Evolutionary conservation across 2,329 filamentous ascomycete genomes (phyloP), one percentile per base, ranked within the genome.

Genomic region (Fusarium abutilonis): DNA sequence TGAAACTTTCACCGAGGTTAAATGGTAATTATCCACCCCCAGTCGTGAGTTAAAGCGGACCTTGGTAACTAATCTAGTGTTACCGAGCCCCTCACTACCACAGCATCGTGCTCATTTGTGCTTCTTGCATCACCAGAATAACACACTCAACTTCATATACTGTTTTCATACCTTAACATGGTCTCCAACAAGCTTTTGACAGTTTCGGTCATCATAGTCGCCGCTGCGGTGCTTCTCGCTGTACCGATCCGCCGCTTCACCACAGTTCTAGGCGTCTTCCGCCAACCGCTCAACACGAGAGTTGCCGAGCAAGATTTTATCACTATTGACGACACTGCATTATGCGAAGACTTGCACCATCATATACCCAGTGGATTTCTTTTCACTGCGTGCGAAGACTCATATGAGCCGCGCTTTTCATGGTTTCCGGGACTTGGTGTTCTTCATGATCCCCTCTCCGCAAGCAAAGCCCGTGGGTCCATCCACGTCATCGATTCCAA

Each of bases 321-420:
- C 6, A 58, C 67, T 9, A 83, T 88, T 9, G 70, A 78, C 0
- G 81, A 84, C 59, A 87, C 86, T 0, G 69, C 77, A 3, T 77
- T 84, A 14, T 88, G 86, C 66, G 86, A 89, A 64, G 86, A 89
- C 58, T 43, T 89, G 4, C 85, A 88, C 64, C 79, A 85, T 52
- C 80, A 87, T 58, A 68, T 68, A 2, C 70, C 78, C 0, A 81
- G 79, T 14, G 76, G 79, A 0, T 55, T 79, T 8, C 70, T 89
- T 1, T 88, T 86, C 65, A 80, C 83, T 0, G 84, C 85, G 0
- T 89, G 86, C 61, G 80, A 85, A 40, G 82, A 81, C 32, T 69
- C 73, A 1, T 63, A 70, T 4, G 63, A 68, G 0, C 73, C 73
- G 0, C 75, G 84, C 0, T 80, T 79, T 39, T 65, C 70, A 4